Evolutionary conservation across 352 stramenopile species (phyloP).

Genomic region (Thraustochytrium striatum): DNA sequence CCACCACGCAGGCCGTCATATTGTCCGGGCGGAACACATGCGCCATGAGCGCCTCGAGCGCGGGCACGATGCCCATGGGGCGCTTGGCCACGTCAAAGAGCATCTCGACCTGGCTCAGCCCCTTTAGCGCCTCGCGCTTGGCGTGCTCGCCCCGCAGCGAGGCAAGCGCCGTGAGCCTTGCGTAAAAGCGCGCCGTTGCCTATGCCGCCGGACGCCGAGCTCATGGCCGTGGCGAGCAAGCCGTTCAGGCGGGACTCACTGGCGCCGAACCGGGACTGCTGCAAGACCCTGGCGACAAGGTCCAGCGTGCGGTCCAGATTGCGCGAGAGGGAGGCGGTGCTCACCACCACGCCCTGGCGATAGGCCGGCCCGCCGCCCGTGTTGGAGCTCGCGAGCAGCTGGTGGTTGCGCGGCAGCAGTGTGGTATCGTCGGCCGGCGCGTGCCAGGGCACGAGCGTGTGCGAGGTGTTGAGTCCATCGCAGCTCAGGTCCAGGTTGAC

Average conservation of each 20-base stretch:
- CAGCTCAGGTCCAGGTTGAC: constrained; percentile 20
- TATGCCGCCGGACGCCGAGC: constrained; percentile 8
- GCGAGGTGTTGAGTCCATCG: background rate
- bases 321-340: background rate
- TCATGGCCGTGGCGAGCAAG: constrained; percentile 19
- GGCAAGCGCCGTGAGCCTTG: constrained; percentile 5
- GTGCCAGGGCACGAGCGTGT: constrained; percentile 12
- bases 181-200: constrained; percentile 30
- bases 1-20: constrained; percentile 23
- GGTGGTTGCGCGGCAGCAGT: background rate
- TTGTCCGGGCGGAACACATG: constrained; percentile 9
- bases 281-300: constrained; percentile 11
- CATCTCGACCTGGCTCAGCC: background rate
- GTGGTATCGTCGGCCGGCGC: too few species aligned
- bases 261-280: background rate
- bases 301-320: constrained; percentile 36
- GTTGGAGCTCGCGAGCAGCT: background rate
- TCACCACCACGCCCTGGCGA: constrained; percentile 5
- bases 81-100: background rate
- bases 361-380: background rate
- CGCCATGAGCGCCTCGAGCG: background rate
- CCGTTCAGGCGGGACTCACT: constrained; percentile 33
- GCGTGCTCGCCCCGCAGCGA: constrained; percentile 26
- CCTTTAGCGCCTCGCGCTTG: constrained; percentile 21
- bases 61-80: background rate